A percentile compares a stretch with the other conserved stretches of the same genome.
Evolutionary conservation across 179 eudicot species (phyloP).

Genomic region (Camellia oleifera): DNA sequence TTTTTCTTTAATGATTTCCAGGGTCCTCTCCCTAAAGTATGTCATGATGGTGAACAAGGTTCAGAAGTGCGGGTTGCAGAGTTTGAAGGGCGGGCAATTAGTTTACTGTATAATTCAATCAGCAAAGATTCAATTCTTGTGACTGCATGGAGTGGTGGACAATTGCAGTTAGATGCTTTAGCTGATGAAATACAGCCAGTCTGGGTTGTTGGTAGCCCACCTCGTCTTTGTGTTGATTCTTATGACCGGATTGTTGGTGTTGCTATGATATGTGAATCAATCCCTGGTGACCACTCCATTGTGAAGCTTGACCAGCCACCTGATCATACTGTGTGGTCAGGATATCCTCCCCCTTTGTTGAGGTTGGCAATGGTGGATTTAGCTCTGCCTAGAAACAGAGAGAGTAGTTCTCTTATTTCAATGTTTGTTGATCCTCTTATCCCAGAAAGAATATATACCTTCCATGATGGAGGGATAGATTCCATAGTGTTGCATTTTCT

Average conservation of each 20-base stretch:
- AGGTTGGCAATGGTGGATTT: slow-evolving; percentile 88
- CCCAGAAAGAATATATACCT: slow-evolving; percentile 70
- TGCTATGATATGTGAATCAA: slow-evolving; percentile 94
- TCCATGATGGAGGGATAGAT: slow-evolving; percentile 88
- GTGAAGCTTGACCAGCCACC: slow-evolving; percentile 61
- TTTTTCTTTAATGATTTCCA: slow-evolving; percentile 26
- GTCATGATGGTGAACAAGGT: slow-evolving; percentile 45
- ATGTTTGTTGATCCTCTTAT: slow-evolving; percentile 73
- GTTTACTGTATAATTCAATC: slow-evolving; percentile 69
- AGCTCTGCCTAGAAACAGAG: slow-evolving; percentile 55
- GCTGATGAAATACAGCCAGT: slow-evolving; percentile 96
- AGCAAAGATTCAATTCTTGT: slow-evolving; percentile 86
- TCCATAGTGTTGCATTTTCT: slow-evolving; percentile 88
- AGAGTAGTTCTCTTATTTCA: slow-evolving; percentile 43
- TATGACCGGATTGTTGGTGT: slow-evolving; percentile 56
- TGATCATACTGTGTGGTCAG: slow-evolving; percentile 71
- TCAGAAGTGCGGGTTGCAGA: slow-evolving; percentile 36
- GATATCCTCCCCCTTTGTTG: slow-evolving; percentile 78
- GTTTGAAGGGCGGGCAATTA: slow-evolving; percentile 77
- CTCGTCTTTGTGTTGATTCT: slow-evolving; percentile 69
- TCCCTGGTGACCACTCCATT: slow-evolving; percentile 33
- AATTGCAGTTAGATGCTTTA: slow-evolving; percentile 90
- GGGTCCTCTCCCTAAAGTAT: slow-evolving; percentile 88
- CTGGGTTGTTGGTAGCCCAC: slow-evolving; percentile 68
- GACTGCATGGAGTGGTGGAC: slow-evolving; percentile 93